Evolutionary conservation across 352 stramenopile genomes (phyloP).

Genomic region (Albugo candida): DNA sequence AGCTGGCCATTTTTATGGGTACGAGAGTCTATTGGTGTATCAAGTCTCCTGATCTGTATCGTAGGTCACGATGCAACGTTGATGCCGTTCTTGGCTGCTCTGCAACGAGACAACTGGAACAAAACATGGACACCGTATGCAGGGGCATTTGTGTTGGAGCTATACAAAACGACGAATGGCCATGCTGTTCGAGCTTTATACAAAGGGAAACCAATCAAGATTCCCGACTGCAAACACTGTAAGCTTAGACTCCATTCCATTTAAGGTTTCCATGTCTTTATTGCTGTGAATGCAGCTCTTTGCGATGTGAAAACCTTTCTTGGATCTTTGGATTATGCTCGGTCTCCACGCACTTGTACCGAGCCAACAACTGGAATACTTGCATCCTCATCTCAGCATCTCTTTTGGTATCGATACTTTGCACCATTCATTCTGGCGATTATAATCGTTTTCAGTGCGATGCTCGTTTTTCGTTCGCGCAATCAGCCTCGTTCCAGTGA

Average conservation of each 20-base stretch:
- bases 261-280: not conserved
- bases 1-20: constrained; percentile 67
- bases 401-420: too few relatives aligned
- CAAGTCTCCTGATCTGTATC: not conserved
- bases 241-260: constrained; percentile 5
- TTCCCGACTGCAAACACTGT: constrained; percentile 63
- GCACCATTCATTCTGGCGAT: too few relatives aligned
- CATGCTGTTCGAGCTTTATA: constrained; percentile 50
- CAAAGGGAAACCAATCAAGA: constrained; percentile 40
- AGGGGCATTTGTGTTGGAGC: constrained; percentile 45
- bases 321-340: constrained; percentile 16
- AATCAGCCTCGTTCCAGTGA: too few relatives aligned
- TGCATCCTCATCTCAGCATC: too few relatives aligned
- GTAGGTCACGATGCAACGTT: constrained; percentile 66
- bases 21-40: constrained; percentile 3
- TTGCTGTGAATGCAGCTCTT: not conserved
- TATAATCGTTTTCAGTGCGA: too few relatives aligned
- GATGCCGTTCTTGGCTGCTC: constrained; percentile 61
- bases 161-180: constrained; percentile 38
- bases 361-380: too few relatives aligned
- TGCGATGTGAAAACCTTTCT: constrained; percentile 20
- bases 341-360: too few relatives aligned
- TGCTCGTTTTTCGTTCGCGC: too few relatives aligned
- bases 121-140: constrained; percentile 72
- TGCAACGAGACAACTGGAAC: constrained; percentile 57